A percentile compares a stretch with the other conserved stretches of the same genome.
phyloP scores from a whole-genome alignment of 805 yeast species.

The Yamadazyma insecticola region DNA sequence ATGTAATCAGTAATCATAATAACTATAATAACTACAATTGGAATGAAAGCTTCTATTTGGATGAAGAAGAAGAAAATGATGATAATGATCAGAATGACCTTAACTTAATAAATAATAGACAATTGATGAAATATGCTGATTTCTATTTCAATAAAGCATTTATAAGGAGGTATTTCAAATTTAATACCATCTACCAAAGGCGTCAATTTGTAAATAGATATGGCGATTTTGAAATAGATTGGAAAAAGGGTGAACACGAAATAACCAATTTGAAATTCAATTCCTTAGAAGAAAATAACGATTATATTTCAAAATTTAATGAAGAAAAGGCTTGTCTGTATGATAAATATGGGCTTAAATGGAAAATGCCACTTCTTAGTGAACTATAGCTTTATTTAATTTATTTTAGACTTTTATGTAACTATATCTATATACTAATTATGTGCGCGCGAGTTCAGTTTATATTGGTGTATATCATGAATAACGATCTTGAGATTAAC shows the following conservation, averaged over 20 bases:
- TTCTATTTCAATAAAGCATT: slow-evolving; percentile 29
- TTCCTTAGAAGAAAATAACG: slow-evolving; percentile 6
- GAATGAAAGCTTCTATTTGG: slow-evolving; percentile 2
- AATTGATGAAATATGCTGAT: slow-evolving; percentile 26
- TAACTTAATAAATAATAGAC: slow-evolving; percentile 11
- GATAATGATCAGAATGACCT: slow-evolving; percentile 3
- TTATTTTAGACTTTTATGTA: neutral
- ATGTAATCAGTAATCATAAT: neutral
- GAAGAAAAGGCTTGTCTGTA: slow-evolving; percentile 22
- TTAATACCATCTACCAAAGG: slow-evolving; percentile 37
- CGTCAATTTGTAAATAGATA: slow-evolving; percentile 38
- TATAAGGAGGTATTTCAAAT: slow-evolving; percentile 30
- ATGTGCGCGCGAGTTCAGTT: too few species aligned
- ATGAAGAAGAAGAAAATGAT: neutral
- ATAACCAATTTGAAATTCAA: slow-evolving; percentile 5
- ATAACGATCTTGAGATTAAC: too few species aligned
- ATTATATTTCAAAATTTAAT: slow-evolving; percentile 9
- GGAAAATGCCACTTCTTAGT: slow-evolving; percentile 40
- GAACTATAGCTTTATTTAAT: too few species aligned
- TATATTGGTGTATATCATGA: too few species aligned
- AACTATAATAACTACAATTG: slow-evolving; percentile 1
- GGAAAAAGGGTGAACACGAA: slow-evolving; percentile 15
- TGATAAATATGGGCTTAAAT: slow-evolving; percentile 34
- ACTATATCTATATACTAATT: too few species aligned
- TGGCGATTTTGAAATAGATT: slow-evolving; percentile 35